phyloP scores from a whole-genome alignment of 2,329 filamentous ascomycete genomes.

The Tolypocladium inflatum region DNA sequence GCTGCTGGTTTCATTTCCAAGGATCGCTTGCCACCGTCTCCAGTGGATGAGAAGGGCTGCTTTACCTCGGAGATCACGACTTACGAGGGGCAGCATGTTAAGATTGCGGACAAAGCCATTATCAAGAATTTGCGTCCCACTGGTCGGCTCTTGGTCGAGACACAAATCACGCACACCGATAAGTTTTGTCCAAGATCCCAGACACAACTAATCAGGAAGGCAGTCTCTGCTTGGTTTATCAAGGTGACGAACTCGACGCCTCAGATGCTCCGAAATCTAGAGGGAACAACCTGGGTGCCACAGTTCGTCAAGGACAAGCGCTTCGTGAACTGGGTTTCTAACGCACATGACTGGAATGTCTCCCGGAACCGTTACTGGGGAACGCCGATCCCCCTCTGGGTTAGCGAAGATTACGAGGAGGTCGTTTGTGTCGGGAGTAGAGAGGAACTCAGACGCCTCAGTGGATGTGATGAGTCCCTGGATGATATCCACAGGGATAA shows the following conservation, averaged over 20 bases:
- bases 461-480: conserved; percentile 76
- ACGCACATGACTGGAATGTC: conserved; percentile 92
- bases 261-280: conserved; percentile 79
- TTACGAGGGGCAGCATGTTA: conserved; percentile 81
- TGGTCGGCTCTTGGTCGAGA: conserved; percentile 72
- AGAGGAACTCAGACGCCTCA: conserved; percentile 73
- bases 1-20: conserved; percentile 68
- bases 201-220: conserved; percentile 84
- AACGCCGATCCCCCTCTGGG: conserved; percentile 85
- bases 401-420: conserved; percentile 81
- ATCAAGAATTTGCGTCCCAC: conserved; percentile 76
- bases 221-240: conserved; percentile 94
- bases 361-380: conserved; percentile 94
- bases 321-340: conserved; percentile 84
- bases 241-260: conserved; percentile 79
- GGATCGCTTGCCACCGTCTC: conserved; percentile 73
- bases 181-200: conserved; percentile 91
- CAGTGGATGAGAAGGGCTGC: conserved; percentile 73
- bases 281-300: conserved; percentile 86
- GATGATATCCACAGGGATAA: conserved; percentile 86
- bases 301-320: conserved; percentile 83
- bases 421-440: conserved; percentile 78
- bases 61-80: conserved; percentile 71
- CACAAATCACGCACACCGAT: conserved; percentile 83
- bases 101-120: conserved; percentile 85